Evolutionary conservation across 1,139 yeast genomes (phyloP), one percentile per base, ranked within the genome.

Genomic region (Suhomyces maxii): DNA sequence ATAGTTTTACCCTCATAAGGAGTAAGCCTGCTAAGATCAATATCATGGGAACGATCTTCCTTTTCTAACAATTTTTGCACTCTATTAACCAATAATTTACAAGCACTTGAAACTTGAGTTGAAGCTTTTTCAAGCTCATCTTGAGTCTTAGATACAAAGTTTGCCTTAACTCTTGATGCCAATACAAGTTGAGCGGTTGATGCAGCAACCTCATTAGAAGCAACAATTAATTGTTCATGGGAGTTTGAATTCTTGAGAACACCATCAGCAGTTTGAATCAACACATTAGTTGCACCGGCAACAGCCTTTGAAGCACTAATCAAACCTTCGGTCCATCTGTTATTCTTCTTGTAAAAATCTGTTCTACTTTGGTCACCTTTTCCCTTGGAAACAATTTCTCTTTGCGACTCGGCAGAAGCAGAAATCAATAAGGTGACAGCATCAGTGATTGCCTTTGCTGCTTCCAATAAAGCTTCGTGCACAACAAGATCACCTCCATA

Each of bases 181-280:
- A 97, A 93, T 8, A 90, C 97, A 44, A 89, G 76, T 69, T 89
- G 97, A 1, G 95, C 96, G 0, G 97, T 89, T 0, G 96, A 86
- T 0, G 96, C 93, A 1, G 96, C 95, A 23, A 90, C 96, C 63
- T 89, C 96, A 59, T 88, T 89, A 1, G 96, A 87, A 0, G 96
- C 95, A 34, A 89, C 97, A 56, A 89, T 86, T 51, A 89, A 78
- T 65, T 89, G 89, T 61, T 90, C 97, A 49, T 85, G 90, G 0
- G 89, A 74, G 56, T 84, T 84, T 18, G 67, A 65, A 8, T 79
- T 77, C 44, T 79, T 76, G 40, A 89, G 72, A 13, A 89, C 90
- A 18, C 96, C 95, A 67, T 89, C 95, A 0, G 97, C 96, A 26
- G 90, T 86, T 53, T 83, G 83, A 49, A 89, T 89, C 55, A 89